Percentiles rank a stretch among this genome's conserved stretches.
phyloP scores from a whole-genome alignment of 129 eudicot species.

The Lactuca saligna region DNA sequence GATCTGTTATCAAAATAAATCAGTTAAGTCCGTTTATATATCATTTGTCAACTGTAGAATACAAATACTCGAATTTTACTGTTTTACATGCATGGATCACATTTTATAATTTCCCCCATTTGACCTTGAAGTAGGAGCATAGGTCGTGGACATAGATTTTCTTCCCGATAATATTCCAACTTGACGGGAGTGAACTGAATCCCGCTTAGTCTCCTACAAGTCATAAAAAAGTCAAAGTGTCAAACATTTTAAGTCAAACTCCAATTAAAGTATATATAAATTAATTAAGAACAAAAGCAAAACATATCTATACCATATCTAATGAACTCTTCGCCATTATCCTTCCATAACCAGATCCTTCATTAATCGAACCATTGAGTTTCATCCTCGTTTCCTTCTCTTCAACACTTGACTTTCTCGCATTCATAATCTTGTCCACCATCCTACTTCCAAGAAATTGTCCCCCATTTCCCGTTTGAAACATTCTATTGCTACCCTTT shows the following conservation, averaged over 20 bases:
- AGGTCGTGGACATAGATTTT: slow-evolving; percentile 24
- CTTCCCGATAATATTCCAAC: slow-evolving; percentile 30
- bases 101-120: slow-evolving; percentile 34
- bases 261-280: not conserved
- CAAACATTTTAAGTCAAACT: not conserved
- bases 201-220: slow-evolving; percentile 36
- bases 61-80: slow-evolving; percentile 6
- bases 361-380: slow-evolving; percentile 45
- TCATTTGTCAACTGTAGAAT: not conserved
- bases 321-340: slow-evolving; percentile 48
- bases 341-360: slow-evolving; percentile 64
- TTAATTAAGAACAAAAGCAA: not conserved
- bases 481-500: slow-evolving; percentile 29
- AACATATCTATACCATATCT: slow-evolving; percentile 43
- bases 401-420: slow-evolving; percentile 43
- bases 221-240: not conserved
- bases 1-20: not conserved
- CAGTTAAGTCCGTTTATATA: not conserved
- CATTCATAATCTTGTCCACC: slow-evolving; percentile 77
- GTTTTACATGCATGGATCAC: not conserved
- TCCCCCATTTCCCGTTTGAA: slow-evolving; percentile 37
- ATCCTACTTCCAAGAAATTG: slow-evolving; percentile 66
- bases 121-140: slow-evolving; percentile 29
- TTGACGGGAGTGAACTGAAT: slow-evolving; percentile 30
- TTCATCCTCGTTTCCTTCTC: slow-evolving; percentile 37